Base-by-base conservation (phyloP, 148 eudicot genomes). In the Persicaria tinctoria region DNA sequence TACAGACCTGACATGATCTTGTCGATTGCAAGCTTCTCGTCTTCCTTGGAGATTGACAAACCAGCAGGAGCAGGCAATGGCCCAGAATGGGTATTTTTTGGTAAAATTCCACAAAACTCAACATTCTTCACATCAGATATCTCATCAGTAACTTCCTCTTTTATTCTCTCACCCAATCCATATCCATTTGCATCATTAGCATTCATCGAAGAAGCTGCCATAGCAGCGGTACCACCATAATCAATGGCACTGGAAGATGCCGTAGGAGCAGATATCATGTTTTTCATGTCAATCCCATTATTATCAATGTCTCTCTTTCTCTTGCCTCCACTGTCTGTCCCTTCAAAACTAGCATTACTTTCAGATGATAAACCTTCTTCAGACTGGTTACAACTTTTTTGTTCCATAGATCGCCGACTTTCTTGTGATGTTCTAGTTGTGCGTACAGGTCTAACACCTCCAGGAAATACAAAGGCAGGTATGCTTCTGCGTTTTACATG, bases 381-480 rank as follows among this genome's bases (percentile, higher is more conserved):
- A 32, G 11, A 3, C 48, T n/a, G 17, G 14, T 9, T 12, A 14
- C 12, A 7, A 57, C 38, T 18, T 59, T 11, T 32, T n/a, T 18
- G 41, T 68, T 75, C 41, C 23, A 70, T 10, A 59, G 79, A 82
- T 60, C 81, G 81, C 78, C 86, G 83, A 63, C 76, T 78, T 68
- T 84, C 93, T 72, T 80, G 81, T 77, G 83, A 79, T 7, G 83
- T 77, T 85, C 50, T 88, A 49, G 77, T 70, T 50, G 91, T 83
- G 68, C 87, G 96, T 41, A 83, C 53, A 74, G 97, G 96, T 38
- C 90, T 86, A 78, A 86, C 76, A 11, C 99, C 97, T 72, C 96
- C 94, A 70, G 97, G 96, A 78, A 95, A 92, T n/a, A 95, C 96
- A 85, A 90, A 92, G 68, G 70, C 72, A 16, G 97, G 99, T 49